Evolutionary conservation across 306 rosid genomes (phyloP), one percentile per base, ranked within the genome.

Genomic region (Cucumis melo): DNA sequence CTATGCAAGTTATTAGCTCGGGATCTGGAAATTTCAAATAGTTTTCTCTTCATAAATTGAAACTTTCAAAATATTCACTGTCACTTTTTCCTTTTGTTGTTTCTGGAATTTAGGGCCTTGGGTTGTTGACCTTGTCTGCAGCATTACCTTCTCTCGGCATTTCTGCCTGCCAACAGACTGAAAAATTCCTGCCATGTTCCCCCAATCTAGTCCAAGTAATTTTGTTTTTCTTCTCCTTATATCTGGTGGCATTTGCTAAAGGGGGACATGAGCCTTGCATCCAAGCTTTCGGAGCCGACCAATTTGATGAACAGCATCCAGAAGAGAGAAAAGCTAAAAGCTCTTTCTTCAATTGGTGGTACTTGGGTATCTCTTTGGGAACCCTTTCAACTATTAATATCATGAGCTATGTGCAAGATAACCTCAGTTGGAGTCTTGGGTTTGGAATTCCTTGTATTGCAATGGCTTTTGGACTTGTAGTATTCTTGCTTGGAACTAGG

Each of bases 281-380:
- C 75, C 92, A 87, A 79, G 96, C 93, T 44, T 91, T 91, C 15
- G 96, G 93, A 65, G 96, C 93, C 0, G 96, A 87, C 62, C 96
- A 92, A 76, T 92, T 89, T 55, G 96, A 92, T 61, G 89, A 80
- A 11, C 38, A 81, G 8, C 82, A 92, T 73, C 88, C 88, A 15
- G 56, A 83, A 80, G 97, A 92, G 77, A 63, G 78, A 82, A 86
- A 79, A 50, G 93, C 88, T 17, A 87, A 89, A 87, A 81, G 93
- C 88, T 84, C 97, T 20, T 92, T 92, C 84, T 92, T 92, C 79
- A 92, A 90, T 66, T 92, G 96, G 97, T 90, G 97, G 97, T 90
- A 82, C 84, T 90, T 90, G 23, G 65, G 89, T 7, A 20, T 87
- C 44, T 75, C 82, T 75, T 76, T 74, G 7, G 93, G 89, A 23